phyloP scores from a whole-genome alignment of 2,329 filamentous ascomycete species.

The Dactylellina haptotyla region DNA sequence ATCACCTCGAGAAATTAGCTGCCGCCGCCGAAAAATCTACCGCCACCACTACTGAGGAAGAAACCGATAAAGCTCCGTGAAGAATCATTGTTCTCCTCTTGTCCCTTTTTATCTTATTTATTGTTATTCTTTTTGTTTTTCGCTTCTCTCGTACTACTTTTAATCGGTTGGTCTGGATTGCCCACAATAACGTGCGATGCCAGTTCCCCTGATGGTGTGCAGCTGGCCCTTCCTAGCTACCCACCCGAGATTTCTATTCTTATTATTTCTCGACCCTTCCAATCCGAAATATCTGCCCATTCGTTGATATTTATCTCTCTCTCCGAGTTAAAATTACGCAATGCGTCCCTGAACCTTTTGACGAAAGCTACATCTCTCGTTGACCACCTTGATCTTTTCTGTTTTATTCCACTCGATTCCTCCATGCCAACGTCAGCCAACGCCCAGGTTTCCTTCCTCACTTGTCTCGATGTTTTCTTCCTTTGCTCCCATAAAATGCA shows the following conservation, averaged over 20 bases:
- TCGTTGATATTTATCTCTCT: no score
- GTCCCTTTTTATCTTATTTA: constrained; percentile 53
- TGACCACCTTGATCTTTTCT: constrained; percentile 52
- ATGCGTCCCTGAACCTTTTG: no score
- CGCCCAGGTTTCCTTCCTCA: no score
- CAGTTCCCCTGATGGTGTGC: no score
- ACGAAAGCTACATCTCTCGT: no score
- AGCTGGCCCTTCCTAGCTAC: no score
- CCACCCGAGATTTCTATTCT: no score
- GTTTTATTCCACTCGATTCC: constrained; percentile 56
- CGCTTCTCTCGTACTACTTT: not conserved
- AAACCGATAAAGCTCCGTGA: constrained; percentile 42
- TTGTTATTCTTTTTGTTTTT: not conserved
- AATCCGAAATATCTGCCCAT: no score
- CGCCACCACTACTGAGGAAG: constrained; percentile 56
- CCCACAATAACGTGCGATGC: no score
- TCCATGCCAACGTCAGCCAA: no score
- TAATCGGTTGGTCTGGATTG: no score
- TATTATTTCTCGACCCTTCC: no score
- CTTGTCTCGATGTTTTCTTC: not conserved
- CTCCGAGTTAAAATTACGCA: not conserved
- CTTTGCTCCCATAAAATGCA: constrained; percentile 14
- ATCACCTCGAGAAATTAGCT: constrained; percentile 39
- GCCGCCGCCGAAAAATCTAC: constrained; percentile 59
- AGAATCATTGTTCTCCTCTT: constrained; percentile 8